Evolutionary conservation across 2,329 filamentous ascomycete species (phyloP), one percentile per base, ranked within the genome.

Genomic region (Phaeosphaeriaceae sp.): DNA sequence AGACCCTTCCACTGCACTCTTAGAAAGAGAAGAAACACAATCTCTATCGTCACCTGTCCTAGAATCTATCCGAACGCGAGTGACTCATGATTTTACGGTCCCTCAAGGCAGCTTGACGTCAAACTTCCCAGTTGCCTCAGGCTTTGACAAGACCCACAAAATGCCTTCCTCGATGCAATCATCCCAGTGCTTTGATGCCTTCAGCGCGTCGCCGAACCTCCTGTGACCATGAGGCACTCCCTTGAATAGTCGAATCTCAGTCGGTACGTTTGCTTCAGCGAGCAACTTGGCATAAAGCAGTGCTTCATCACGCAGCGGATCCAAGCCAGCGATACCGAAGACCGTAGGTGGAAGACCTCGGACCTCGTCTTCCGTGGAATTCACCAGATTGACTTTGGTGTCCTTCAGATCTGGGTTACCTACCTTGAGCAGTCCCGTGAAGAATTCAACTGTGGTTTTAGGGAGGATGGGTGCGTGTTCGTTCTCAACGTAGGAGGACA

Each of bases 181-280:
- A 50, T 84, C 81, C 80, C 80, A 83, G 33, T 77, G 65, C 27
- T 73, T 69, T 5, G 72, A 77, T 24, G 75, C 77, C 13, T 76
- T 72, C 9, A 83, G 50, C n/a, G 70, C 74, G 10, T 77, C 73
- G 3, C 79, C 79, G 55, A 79, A 82, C 10, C 79, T 84, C 45
- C 80, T 70, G 63, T 85, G 85, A 0, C 80, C 81, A 71, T 87
- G 85, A 0, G 85, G 85, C 0, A 86, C 70, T 0, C 85, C 84
- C 24, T 75, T 79, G 67, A 85, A 86, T 0, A 86, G 60, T 54
- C 79, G 73, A 0, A 82, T 70, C 53, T 83, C 72, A 0, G 83
- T 85, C 0, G 84, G 79, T 0, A 86, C 82, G 76, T 81, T 81
- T 50, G 80, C 68, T 24, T 80, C 75, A 6, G 76, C 60, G 41